Percentiles rank a stretch among this genome's conserved stretches.
These are phyloP conservation scores for Dactylonectria estremocensis DNA, from an alignment of 2,329 filamentous ascomycete species.

Conservation along the genomic window DNA sequence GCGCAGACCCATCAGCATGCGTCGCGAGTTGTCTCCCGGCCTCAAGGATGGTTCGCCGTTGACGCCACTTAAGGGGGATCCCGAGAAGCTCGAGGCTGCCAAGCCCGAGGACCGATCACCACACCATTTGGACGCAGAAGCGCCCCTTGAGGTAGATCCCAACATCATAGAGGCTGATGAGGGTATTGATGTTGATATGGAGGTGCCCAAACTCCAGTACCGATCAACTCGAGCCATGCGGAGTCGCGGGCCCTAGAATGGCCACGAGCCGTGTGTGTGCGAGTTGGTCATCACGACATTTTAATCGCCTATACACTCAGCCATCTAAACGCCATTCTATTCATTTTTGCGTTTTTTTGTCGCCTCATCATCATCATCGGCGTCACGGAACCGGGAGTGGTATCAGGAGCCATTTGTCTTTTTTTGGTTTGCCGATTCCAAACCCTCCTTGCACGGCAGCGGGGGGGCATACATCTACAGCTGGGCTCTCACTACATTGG, in stretches of 20 bases:
- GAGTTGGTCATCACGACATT: conserved; percentile 36
- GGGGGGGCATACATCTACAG: conserved; percentile 34
- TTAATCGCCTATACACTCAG: conserved; percentile 16
- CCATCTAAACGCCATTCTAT: conserved; percentile 18
- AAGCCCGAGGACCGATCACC: conserved; percentile 30
- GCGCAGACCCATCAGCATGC: conserved; percentile 68
- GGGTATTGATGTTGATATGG: conserved; percentile 57
- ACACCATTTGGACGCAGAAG: conserved; percentile 30
- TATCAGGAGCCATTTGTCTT: conserved; percentile 20
- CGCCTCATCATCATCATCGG: conserved; percentile 37
- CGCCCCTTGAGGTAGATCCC: conserved; percentile 53
- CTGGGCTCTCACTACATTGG: conserved; percentile 26
- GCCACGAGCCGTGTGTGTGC: conserved; percentile 41
- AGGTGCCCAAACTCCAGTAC: conserved; percentile 58
- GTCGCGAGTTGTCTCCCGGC: conserved; percentile 58
- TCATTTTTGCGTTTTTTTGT: conserved; percentile 30
- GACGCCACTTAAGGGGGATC: conserved; percentile 45
- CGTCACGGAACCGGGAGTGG: conserved; percentile 37
- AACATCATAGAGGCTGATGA: conserved; percentile 59
- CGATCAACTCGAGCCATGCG: conserved; percentile 60
- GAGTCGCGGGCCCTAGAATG: conserved; percentile 48
- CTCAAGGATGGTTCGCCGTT: conserved; percentile 47
- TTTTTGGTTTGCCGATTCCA: conserved; percentile 32
- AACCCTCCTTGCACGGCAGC: conserved; percentile 36
- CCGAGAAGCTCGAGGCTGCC: conserved; percentile 44